phyloP scores from a whole-genome alignment of 441 rosid genomes.

The Isatis lusitanica region DNA sequence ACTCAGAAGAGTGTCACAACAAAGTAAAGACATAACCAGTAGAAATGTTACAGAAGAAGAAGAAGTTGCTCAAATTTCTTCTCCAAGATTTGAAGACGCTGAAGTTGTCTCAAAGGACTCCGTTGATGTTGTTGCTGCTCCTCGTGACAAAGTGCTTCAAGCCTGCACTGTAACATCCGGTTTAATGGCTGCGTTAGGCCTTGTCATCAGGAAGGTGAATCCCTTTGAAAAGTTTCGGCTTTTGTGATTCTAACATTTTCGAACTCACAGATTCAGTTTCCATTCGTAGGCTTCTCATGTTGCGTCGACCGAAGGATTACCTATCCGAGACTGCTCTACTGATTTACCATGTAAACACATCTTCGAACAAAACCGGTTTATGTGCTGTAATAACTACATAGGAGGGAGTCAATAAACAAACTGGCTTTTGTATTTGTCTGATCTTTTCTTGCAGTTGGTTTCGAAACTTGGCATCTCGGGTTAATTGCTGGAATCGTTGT shows the following conservation, averaged over 20 bases:
- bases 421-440: not conserved
- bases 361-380: not conserved
- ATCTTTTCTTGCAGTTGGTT: constrained; percentile 55
- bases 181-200: constrained; percentile 62
- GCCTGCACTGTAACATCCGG: constrained; percentile 78
- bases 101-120: constrained; percentile 30
- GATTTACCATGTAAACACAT: constrained; percentile 61
- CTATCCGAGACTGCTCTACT: constrained; percentile 61
- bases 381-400: not conserved
- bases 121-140: constrained; percentile 37
- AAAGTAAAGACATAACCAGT: constrained; percentile 26
- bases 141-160: constrained; percentile 73
- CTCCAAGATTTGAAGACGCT: constrained; percentile 32
- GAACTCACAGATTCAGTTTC: constrained; percentile 1
- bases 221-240: not conserved
- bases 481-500: constrained; percentile 66
- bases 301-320: constrained; percentile 72
- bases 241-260: not conserved
- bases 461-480: constrained; percentile 84
- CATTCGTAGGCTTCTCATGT: constrained; percentile 70
- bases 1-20: constrained; percentile 37
- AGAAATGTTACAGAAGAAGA: constrained; percentile 35
- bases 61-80: constrained; percentile 32
- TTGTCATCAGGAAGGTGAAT: constrained; percentile 65
- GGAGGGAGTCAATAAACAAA: not conserved